Conservation (phyloP, 1,139 yeast genomes). For the Protomyces lactucae-debilis region DNA sequence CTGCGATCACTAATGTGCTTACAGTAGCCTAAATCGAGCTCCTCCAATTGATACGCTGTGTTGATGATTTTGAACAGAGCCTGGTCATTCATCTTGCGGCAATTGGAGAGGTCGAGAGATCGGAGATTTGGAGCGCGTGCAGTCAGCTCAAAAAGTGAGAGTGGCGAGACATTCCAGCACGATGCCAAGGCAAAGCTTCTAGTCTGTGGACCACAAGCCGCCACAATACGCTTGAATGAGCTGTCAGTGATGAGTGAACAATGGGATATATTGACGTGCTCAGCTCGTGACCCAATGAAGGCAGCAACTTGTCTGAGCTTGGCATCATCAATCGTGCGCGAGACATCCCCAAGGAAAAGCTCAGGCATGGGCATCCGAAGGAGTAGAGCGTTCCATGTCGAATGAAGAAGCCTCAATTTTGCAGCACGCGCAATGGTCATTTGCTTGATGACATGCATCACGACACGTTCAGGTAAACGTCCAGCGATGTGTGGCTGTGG, state of each 20-base stretch:
- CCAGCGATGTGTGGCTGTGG: constrained; percentile 2
- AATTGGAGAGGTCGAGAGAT: constrained; percentile 63
- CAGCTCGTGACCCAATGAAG: constrained; percentile 67
- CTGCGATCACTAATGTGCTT: constrained; percentile 65
- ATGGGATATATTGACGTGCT: constrained; percentile 56
- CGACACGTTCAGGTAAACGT: constrained; percentile 29
- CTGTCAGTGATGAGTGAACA: constrained; percentile 74
- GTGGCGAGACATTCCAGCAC: constrained; percentile 72
- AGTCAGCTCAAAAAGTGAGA: constrained; percentile 74
- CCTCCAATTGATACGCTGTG: constrained; percentile 40
- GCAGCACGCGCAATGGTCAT: constrained; percentile 29
- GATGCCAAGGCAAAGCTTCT: constrained; percentile 56
- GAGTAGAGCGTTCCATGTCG: constrained; percentile 30
- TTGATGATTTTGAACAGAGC: constrained; percentile 59
- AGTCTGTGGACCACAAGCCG: constrained; percentile 65
- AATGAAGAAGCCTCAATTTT: constrained; percentile 30
- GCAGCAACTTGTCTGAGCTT: constrained; percentile 56
- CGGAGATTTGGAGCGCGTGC: constrained; percentile 54
- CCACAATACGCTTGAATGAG: constrained; percentile 65
- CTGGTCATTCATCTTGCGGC: constrained; percentile 66
- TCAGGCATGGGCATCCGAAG: constrained; percentile 38
- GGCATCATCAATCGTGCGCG: constrained; percentile 55
- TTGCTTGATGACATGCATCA: constrained; percentile 21
- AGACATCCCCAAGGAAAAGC: constrained; percentile 58
- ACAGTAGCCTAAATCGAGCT: constrained; percentile 60